These are phyloP conservation scores for Vitellaria paradoxa DNA, from an alignment of 179 eudicot genomes.

Conservation along the genomic window DNA sequence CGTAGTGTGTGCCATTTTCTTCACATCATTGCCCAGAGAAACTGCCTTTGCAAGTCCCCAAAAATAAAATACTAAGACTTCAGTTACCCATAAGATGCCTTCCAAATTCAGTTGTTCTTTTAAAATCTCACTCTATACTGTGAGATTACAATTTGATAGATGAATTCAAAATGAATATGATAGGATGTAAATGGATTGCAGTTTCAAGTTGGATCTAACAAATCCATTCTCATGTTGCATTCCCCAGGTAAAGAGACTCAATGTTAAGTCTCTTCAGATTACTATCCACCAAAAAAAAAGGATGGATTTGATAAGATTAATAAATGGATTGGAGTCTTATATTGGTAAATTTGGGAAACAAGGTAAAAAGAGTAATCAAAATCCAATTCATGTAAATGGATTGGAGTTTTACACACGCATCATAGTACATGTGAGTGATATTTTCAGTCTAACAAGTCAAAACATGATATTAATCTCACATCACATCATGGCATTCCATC, in stretches of 20 bases:
- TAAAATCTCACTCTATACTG: neutral
- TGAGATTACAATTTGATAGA: neutral
- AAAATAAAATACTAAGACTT: neutral
- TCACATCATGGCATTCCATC: neutral
- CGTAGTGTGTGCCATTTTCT: slow-evolving; percentile 5
- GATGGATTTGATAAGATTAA: no score
- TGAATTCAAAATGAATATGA: neutral
- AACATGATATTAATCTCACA: neutral
- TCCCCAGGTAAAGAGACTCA: no score
- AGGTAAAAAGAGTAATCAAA: neutral
- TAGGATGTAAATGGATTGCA: neutral
- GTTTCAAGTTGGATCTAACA: slow-evolving; percentile 7
- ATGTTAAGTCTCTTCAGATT: no score
- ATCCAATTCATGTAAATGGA: neutral
- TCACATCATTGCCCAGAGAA: neutral
- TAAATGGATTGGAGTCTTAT: neutral
- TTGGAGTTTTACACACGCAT: no score
- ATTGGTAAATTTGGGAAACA: neutral
- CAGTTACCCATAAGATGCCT: neutral
- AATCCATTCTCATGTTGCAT: no score
- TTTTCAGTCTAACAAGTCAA: neutral
- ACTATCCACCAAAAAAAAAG: no score
- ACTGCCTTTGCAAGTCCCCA: neutral
- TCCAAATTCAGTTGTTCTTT: neutral
- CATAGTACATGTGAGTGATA: neutral